Base-by-base conservation (phyloP, 768 basidiomycete genomes). In the Mycena filopes region DNA sequence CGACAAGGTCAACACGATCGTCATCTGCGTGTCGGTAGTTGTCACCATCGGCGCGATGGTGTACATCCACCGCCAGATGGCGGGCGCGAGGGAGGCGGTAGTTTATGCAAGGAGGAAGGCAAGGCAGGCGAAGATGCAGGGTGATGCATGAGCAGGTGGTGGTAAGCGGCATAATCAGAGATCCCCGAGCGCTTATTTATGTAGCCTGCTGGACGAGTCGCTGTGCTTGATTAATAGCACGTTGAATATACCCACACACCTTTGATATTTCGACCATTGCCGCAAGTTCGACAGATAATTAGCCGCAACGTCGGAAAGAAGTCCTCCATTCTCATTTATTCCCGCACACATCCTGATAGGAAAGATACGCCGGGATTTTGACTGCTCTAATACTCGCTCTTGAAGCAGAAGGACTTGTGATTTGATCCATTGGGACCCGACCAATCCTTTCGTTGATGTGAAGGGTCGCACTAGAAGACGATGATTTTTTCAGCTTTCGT, bases 41-140 rank as follows among this genome's bases (percentile, higher is more conserved):
- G n/a, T 83, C 63, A 81, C 82, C n/a, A 57, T 82, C 45, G 61
- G 71, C 38, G 76, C 82, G 1, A 76, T 76, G 28, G 77, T 77
- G 75, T 83, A 78, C 69, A 79, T 84, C 54, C 78, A 75, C 51
- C 60, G 69, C 11, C 57, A 75, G 68, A 83, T 84, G 81, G 65
- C 68, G 2, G 15, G 42, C 41, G 70, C 72, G 20, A 66, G 58
- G 15, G 58, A 60, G 6, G 65, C 54, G 18, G 59, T 70, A 2
- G 62, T 73, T 10, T 72, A 72, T 45, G 59, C 67, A 15, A 49
- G 68, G 20, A 70, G 72, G 18, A 73, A 73, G 47, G 60, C 67
- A 20, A 42, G 72, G 16, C 60, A 67, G 60, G 65, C 65, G 49
- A 61, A 60, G 46, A 11, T 60, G 10, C 3, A 9, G 36, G 36